Percentiles rank a stretch among this genome's conserved stretches.
These are phyloP conservation scores for Ampelocalamus luodianensis DNA, from an alignment of 176 grass and related monocot species.

Conservation along the genomic window DNA sequence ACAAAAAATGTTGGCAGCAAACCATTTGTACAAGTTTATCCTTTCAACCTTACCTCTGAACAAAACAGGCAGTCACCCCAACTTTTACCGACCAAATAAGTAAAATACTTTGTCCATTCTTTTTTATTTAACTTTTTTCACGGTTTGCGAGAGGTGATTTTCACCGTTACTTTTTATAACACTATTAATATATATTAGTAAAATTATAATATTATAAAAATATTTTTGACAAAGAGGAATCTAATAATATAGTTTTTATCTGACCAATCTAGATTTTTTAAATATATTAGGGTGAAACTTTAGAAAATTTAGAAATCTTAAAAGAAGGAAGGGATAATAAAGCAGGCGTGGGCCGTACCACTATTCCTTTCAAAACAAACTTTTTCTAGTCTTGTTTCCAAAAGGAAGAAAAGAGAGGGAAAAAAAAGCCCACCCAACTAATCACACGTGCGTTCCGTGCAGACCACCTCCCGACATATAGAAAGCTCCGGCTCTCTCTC, in stretches of 20 bases:
- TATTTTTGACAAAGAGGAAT: too few species aligned
- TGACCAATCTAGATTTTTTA: too few species aligned
- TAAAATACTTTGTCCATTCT: neutral
- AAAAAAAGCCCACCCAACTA: neutral
- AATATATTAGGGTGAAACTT: too few species aligned
- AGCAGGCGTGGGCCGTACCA: neutral
- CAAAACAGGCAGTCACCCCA: neutral
- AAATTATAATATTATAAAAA: too few species aligned
- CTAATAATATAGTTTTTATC: too few species aligned
- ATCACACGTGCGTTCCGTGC: constrained; percentile 22
- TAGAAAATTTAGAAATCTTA: too few species aligned
- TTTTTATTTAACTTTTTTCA: too few species aligned
- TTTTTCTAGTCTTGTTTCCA: neutral
- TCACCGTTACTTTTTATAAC: too few species aligned
- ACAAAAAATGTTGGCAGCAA: neutral
- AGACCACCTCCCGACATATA: neutral
- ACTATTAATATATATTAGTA: too few species aligned
- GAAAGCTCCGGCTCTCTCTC: neutral
- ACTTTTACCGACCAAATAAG: neutral
- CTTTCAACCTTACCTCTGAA: neutral
- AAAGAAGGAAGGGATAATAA: neutral
- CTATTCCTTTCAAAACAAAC: neutral
- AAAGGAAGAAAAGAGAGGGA: neutral
- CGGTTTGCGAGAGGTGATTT: too few species aligned
- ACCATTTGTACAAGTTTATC: neutral